Evolutionary conservation across 2,329 filamentous ascomycete genomes (phyloP), one percentile per base, ranked within the genome.

Genomic region (Fonsecaea multimorphosa): DNA sequence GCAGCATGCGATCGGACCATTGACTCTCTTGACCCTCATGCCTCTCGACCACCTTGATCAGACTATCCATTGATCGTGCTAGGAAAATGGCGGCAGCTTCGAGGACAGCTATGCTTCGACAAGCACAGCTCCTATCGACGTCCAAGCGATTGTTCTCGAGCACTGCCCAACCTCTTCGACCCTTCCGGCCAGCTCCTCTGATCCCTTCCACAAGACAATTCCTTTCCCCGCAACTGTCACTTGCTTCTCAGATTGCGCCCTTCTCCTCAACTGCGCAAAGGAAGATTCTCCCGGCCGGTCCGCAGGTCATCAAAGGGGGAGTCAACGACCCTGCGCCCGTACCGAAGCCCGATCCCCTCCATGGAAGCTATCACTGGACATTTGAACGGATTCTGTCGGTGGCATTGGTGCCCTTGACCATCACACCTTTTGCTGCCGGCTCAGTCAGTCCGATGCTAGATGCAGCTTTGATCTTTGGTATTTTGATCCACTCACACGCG

Each of bases 341-440:
- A 27, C 93, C 93, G 53, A 77, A 86, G 24, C 81, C 91, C 60
- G 87, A 86, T 73, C 88, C 94, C 49, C 83, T 88, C 63, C 92
- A 99, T 82, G 95, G 95, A 74, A 96, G 91, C 80, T 99, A 98
- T 84, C 95, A 99, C 86, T 99, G 95, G 95, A 91, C 91, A 67
- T 97, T 97, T 76, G 95, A 99, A 85, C 84, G 88, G 76, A 78
- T 92, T 63, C 82, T 98, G 73, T 89, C 92, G 64, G 89, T 87
- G 64, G 90, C 88, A 63, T 87, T 99, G 68, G 83, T 99, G 68
- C 96, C 95, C 58, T 84, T 99, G 71, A 92, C 90, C 69, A 84
- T 98, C 72, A 90, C 93, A 44, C 95, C 95, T 69, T 99, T 99
- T 81, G 93, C 93, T 68, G 89, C 91, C 67, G 93, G 93, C 75